Conservation (phyloP, 352 stramenopile species). For the Pythium vanterpoolii region DNA sequence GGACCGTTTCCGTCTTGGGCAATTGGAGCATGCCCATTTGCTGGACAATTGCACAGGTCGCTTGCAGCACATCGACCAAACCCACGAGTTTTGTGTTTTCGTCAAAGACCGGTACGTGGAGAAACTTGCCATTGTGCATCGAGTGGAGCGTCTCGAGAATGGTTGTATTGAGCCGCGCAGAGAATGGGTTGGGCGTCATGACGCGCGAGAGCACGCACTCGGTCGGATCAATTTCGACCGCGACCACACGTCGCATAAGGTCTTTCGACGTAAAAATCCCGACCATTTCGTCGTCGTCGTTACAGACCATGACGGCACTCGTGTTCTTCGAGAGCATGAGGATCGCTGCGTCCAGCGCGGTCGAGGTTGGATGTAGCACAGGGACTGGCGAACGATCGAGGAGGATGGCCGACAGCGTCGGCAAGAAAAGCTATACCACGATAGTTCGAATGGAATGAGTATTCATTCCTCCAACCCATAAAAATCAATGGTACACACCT, state of each 20-base stretch:
- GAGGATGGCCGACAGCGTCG: constrained; percentile 78
- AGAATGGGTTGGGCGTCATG: constrained; percentile 95
- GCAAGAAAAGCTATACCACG: constrained; percentile 65
- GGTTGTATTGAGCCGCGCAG: constrained; percentile 89
- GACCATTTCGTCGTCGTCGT: constrained; percentile 78
- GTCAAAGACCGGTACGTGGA: constrained; percentile 96
- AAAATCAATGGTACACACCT: constrained; percentile 31
- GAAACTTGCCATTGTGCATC: constrained; percentile 97
- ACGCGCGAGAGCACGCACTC: constrained; percentile 83
- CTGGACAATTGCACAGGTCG: constrained; percentile 85
- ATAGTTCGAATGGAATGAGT: constrained; percentile 1
- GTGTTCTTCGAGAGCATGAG: constrained; percentile 83
- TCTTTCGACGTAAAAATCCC: constrained; percentile 98
- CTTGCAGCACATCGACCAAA: constrained; percentile 95
- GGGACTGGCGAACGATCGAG: constrained; percentile 55
- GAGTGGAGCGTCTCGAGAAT: constrained; percentile 96
- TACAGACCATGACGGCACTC: constrained; percentile 89
- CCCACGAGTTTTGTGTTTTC: constrained; percentile 87
- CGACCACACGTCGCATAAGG: constrained; percentile 94
- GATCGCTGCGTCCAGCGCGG: constrained; percentile 62
- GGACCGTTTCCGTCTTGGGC: constrained; percentile 59
- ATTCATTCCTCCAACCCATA: background rate
- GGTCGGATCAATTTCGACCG: constrained; percentile 81
- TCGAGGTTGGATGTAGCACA: constrained; percentile 45
- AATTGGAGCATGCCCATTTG: constrained; percentile 81